These are phyloP conservation scores for Chrysoporthe puriensis DNA, from an alignment of 2,329 filamentous ascomycete species.

Conservation along the genomic window DNA sequence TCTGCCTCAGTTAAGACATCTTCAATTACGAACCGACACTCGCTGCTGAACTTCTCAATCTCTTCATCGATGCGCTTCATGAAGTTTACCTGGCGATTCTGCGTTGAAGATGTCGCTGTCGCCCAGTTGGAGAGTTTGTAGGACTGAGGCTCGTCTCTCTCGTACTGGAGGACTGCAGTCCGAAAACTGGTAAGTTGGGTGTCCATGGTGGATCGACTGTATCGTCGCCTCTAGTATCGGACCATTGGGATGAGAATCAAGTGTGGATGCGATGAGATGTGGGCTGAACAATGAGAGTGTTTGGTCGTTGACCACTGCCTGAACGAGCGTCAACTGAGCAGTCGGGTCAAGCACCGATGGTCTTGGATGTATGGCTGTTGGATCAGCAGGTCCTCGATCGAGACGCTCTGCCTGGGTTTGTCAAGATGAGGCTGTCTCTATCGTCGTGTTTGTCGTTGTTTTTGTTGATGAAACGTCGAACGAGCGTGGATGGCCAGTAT, in stretches of 20 bases:
- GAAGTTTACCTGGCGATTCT: background rate
- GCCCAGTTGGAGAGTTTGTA: background rate
- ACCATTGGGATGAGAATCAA: background rate
- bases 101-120: background rate
- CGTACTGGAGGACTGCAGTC: background rate
- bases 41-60: background rate
- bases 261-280: background rate
- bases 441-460: background rate
- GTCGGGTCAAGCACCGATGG: background rate
- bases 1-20: conserved; percentile 6
- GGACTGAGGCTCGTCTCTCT: background rate
- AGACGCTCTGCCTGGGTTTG: background rate
- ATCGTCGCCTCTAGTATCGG: conserved; percentile 1
- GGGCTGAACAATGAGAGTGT: background rate
- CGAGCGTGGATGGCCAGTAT: background rate
- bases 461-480: background rate
- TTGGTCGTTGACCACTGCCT: background rate
- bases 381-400: background rate
- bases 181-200: background rate
- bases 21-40: background rate
- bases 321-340: background rate
- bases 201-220: background rate
- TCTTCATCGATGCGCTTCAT: background rate
- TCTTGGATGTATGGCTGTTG: background rate
- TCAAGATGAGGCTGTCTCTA: background rate